Evolutionary conservation across 2,329 filamentous ascomycete genomes (phyloP), one percentile per base, ranked within the genome.

Genomic region (Penicillium olsonii): DNA sequence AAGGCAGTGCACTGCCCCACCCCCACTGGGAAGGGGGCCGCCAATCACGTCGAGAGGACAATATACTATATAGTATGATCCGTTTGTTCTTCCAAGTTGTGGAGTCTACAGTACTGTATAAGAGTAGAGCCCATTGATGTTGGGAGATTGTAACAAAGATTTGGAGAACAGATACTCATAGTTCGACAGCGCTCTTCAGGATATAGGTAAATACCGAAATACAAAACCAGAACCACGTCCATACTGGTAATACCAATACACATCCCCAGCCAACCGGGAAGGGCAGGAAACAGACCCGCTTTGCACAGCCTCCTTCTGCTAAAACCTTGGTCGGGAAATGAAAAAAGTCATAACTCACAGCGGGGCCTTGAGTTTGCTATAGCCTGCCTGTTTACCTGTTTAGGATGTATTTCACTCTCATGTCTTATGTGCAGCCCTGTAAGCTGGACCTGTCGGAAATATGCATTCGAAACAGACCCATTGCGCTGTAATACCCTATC

Each of bases 1-100:
- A 57, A 61, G 55, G 54, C 50, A 54, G 49, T 59, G 58, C 58
- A 61, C 56, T 53, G 58, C 57, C 58, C 56, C 52, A 59, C 55
- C 55, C 52, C 58, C 58, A 56, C 51, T 29, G 48, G 41, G 52
- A 49, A 49, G 24, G 42, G 31, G 18, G 8, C 19, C 50, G 26
- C 52, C 42, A 55, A 55, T 53, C 40, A 35, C 15, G 24, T 5
- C 22, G 5, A 31, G 18, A 4, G 12, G 22, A n/a, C 6, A n/a
- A 31, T 31, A 31, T 14, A 31, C n/a, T n/a, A n/a, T n/a, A n/a
- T n/a, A n/a, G n/a, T n/a, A n/a, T n/a, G n/a, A n/a, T n/a, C n/a
- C n/a, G n/a, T n/a, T n/a, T n/a, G n/a, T n/a, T n/a, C n/a, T n/a
- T n/a, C n/a, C n/a, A n/a, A n/a, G n/a, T n/a, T n/a, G n/a, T n/a